Percentiles rank a stretch among this genome's conserved stretches.
Conservation (phyloP, 371 early-diverging fungal genomes). For the Phascolomyces articulosus region DNA sequence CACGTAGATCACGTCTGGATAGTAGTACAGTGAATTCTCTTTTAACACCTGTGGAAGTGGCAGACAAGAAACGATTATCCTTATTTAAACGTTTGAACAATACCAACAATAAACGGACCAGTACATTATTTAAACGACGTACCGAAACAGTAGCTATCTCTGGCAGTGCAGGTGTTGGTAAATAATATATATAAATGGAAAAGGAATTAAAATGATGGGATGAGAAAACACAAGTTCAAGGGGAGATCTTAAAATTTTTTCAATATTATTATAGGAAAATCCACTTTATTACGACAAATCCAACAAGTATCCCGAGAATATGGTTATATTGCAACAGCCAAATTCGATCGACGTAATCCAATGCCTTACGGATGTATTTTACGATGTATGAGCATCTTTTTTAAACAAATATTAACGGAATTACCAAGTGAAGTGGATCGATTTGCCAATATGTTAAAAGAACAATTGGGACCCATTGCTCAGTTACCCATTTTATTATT, state of each 20-base stretch:
- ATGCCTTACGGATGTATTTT: slow-evolving; percentile 51
- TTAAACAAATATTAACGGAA: slow-evolving; percentile 44
- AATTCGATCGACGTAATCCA: slow-evolving; percentile 47
- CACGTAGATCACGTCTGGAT: slow-evolving; percentile 14
- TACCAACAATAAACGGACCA: slow-evolving; percentile 10
- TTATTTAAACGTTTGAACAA: slow-evolving; percentile 4
- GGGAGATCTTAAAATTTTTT: neutral
- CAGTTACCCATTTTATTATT: slow-evolving; percentile 42
- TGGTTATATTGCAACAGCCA: slow-evolving; percentile 49
- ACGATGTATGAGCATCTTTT: slow-evolving; percentile 41
- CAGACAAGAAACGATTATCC: neutral
- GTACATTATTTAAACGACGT: slow-evolving; percentile 23
- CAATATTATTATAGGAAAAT: slow-evolving; percentile 30
- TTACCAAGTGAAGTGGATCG: slow-evolving; percentile 33
- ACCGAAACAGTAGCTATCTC: slow-evolving; percentile 50
- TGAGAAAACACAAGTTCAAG: no score
- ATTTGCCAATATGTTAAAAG: slow-evolving; percentile 37
- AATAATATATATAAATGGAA: no score
- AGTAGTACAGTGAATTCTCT: slow-evolving; percentile 14
- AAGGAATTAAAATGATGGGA: no score
- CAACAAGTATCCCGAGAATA: slow-evolving; percentile 45
- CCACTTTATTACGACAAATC: slow-evolving; percentile 38
- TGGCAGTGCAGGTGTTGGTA: slow-evolving; percentile 44
- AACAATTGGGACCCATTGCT: slow-evolving; percentile 38
- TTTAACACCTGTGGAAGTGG: slow-evolving; percentile 14